Percentiles rank a stretch among this genome's conserved stretches.
phyloP scores from a whole-genome alignment of 1,139 yeast species.

The Diutina sp. region DNA sequence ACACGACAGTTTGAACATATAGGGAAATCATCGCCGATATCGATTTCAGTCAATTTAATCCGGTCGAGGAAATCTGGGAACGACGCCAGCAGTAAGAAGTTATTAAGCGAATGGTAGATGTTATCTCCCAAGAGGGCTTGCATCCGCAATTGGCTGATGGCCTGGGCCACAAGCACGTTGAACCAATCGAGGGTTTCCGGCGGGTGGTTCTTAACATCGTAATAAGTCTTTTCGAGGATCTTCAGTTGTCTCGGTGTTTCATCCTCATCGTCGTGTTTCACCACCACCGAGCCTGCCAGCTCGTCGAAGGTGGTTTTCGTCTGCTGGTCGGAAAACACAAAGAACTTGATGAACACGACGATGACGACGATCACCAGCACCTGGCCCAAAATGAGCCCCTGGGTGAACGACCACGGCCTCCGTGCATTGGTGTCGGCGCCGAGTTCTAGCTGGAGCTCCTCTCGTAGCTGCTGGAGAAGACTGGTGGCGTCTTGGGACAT shows the following conservation, averaged over 20 bases:
- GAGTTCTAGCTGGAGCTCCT: conserved; percentile 1
- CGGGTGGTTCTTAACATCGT: conserved; percentile 76
- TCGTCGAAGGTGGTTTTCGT: conserved; percentile 10
- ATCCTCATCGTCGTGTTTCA: conserved; percentile 15
- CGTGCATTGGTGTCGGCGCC: not conserved
- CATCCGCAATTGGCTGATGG: conserved; percentile 70
- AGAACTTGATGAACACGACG: conserved; percentile 68
- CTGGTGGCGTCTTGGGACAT: not conserved
- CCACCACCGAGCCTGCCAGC: conserved; percentile 23
- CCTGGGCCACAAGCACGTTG: conserved; percentile 85
- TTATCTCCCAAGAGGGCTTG: conserved; percentile 82
- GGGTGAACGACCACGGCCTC: conserved; percentile 50
- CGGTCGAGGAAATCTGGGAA: conserved; percentile 74
- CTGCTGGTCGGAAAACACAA: conserved; percentile 64
- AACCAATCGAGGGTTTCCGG: conserved; percentile 96
- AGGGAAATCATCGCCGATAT: conserved; percentile 92
- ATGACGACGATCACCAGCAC: conserved; percentile 68
- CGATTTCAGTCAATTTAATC: conserved; percentile 73
- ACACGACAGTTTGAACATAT: conserved; percentile 89
- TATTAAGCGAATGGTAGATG: conserved; percentile 64
- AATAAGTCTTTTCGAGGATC: conserved; percentile 81
- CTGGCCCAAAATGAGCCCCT: conserved; percentile 76
- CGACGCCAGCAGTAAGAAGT: conserved; percentile 33
- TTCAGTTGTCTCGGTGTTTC: conserved; percentile 15
- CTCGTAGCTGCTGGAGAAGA: conserved; percentile 2